Conservation (phyloP, 2,329 filamentous ascomycete genomes). For the Paecilomyces variotii region DNA sequence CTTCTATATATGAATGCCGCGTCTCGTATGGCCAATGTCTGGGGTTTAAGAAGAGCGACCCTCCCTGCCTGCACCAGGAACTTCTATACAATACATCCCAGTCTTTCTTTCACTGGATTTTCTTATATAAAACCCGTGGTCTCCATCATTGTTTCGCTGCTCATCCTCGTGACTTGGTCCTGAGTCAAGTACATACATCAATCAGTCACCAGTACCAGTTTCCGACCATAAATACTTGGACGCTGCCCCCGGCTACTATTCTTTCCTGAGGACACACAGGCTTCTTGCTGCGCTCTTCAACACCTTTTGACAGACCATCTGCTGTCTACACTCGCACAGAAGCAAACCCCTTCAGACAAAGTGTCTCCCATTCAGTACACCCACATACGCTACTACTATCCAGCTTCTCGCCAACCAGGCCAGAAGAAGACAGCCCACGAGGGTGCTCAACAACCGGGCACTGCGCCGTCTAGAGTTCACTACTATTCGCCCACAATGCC, state of each 20-base stretch:
- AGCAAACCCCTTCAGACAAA: neutral
- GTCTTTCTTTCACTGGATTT: neutral
- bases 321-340: neutral
- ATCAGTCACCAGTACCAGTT: neutral
- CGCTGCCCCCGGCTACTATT: neutral
- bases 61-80: neutral
- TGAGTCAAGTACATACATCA: neutral
- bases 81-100: neutral
- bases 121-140: neutral
- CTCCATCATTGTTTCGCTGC: neutral
- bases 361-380: neutral
- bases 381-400: neutral
- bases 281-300: neutral
- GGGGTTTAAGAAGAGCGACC: neutral
- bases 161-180: neutral
- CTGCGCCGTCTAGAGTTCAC: neutral
- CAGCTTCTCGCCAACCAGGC: neutral
- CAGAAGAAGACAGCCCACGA: neutral
- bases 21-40: neutral
- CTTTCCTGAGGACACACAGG: neutral
- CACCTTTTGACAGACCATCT: neutral
- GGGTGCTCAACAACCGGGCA: slow-evolving; percentile 5
- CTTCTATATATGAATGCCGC: neutral
- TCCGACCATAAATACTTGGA: neutral
- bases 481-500: slow-evolving; percentile 9